Base-by-base conservation (phyloP, 1,284 basidiomycete species). In the Irpex sp. region DNA sequence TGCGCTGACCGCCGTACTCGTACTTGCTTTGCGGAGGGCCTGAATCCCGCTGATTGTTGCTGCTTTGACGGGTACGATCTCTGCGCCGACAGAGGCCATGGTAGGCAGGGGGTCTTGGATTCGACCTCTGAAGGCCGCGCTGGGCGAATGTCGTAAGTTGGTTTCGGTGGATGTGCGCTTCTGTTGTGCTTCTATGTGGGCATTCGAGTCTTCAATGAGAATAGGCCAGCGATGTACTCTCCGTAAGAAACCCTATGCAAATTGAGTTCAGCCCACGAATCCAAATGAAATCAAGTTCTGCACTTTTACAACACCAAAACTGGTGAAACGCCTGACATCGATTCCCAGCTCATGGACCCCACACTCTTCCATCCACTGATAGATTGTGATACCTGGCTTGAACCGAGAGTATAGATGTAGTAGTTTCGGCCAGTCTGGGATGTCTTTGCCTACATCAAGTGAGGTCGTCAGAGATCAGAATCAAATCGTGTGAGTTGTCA, bases 301-400 rank as follows among this genome's bases (percentile, higher is more conserved):
- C 71, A 86, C 91, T 78, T 99, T 99, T 78, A 99, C 97, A n/a
- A 98, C 92, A 11, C 97, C 97, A 72, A 99, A 99, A 66, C 92
- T 95, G n/a, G 96, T 90, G 75, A 99, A 97, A 13, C 97, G 86
- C 4, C 97, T 85, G 6, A 94, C 86, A 73, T 99, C 97, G 62
- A 99, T 91, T 1, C 92, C 93, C 17, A 91, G 77, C 5, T 81
- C 78, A 58, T 88, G 81, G 3, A 95, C 85, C 34, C 89, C 81
- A 70, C 94, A 83, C 51, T 83, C 82, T 68, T 94, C 88, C 80
- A 95, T 93, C 97, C 97, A 99, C 59, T 94, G 88, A 55, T 87
- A 84, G 2, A 99, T 83, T 0, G 94, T 95, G 64, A 88, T 86
- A 2, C 94, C 94, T 0, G 93, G 88, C 65, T 88, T 87, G n/a